phyloP scores from a whole-genome alignment of 202 grass and related monocot species.

The Panicum virgatum region DNA sequence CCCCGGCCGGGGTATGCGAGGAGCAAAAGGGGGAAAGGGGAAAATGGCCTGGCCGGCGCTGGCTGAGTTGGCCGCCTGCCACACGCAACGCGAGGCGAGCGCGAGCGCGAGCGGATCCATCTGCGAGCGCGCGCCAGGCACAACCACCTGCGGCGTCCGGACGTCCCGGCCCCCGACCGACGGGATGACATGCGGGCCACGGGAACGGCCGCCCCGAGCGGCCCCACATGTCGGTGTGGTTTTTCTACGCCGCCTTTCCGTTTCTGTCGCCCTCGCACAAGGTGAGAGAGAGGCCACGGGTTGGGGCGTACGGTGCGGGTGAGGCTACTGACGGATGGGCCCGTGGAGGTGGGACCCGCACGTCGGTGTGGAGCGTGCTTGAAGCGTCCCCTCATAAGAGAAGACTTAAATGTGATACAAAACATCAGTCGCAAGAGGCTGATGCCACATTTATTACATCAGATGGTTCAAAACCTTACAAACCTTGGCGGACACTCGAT shows the following conservation, averaged over 20 bases:
- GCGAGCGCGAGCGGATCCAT: no score
- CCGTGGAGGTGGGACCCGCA: accelerated
- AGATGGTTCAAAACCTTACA: no score
- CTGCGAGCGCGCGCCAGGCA: not conserved
- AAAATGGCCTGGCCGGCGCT: not conserved
- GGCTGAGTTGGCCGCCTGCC: conserved; percentile 12
- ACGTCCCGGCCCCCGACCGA: not conserved
- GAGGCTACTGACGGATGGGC: not conserved
- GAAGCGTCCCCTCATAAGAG: no score
- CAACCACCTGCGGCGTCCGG: not conserved
- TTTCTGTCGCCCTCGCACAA: not conserved
- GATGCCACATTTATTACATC: no score
- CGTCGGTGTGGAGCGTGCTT: not conserved
- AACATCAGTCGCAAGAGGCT: no score
- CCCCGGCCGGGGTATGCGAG: not conserved
- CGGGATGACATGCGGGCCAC: not conserved
- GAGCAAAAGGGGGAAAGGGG: not conserved
- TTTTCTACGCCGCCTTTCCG: no score
- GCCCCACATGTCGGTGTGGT: not conserved
- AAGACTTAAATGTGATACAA: no score
- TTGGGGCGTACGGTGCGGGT: no score
- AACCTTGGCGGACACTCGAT: no score
- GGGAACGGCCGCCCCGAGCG: accelerated
- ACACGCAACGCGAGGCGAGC: not conserved
- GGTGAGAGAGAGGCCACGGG: not conserved